Conservation (phyloP, 1,284 basidiomycete genomes). For the Boletus semigastroideus region DNA sequence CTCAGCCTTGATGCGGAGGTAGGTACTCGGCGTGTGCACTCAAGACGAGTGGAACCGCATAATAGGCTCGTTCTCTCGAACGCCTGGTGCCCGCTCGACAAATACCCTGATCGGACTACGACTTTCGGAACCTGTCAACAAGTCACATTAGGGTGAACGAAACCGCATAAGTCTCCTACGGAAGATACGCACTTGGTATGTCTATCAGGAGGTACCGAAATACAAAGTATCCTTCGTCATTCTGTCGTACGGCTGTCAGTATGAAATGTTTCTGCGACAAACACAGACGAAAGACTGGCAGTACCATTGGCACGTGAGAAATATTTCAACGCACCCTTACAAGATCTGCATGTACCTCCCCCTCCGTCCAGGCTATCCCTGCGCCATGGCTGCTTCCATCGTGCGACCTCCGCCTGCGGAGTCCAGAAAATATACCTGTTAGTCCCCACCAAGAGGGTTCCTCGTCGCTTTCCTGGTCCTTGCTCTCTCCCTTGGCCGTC, state of each 20-base stretch:
- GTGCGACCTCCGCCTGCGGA: constrained; percentile 46
- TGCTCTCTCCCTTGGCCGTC: constrained; percentile 25
- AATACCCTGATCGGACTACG: constrained; percentile 67
- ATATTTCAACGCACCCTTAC: constrained; percentile 53
- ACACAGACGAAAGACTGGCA: constrained; percentile 5
- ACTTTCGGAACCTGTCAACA: constrained; percentile 56
- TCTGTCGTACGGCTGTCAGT: constrained; percentile 42
- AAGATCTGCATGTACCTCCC: constrained; percentile 77
- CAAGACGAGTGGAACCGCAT: constrained; percentile 59
- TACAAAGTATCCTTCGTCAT: constrained; percentile 72
- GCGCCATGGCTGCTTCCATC: constrained; percentile 32
- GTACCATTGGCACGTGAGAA: no score
- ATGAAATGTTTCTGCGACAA: constrained; percentile 2
- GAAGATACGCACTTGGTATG: constrained; percentile 64
- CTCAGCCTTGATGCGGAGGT: constrained; percentile 11
- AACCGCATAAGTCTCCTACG: neutral
- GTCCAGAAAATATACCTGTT: constrained; percentile 66
- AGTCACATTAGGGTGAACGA: constrained; percentile 3
- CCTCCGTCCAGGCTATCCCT: constrained; percentile 61
- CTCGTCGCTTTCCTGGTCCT: constrained; percentile 36
- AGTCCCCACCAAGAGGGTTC: constrained; percentile 51
- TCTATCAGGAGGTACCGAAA: constrained; percentile 78
- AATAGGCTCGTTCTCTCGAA: constrained; percentile 69
- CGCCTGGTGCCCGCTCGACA: constrained; percentile 62
- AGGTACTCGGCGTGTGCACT: constrained; percentile 10